These are phyloP conservation scores for Pseudoperonospora humuli DNA, from an alignment of 352 stramenopile genomes.

Conservation along the genomic window DNA sequence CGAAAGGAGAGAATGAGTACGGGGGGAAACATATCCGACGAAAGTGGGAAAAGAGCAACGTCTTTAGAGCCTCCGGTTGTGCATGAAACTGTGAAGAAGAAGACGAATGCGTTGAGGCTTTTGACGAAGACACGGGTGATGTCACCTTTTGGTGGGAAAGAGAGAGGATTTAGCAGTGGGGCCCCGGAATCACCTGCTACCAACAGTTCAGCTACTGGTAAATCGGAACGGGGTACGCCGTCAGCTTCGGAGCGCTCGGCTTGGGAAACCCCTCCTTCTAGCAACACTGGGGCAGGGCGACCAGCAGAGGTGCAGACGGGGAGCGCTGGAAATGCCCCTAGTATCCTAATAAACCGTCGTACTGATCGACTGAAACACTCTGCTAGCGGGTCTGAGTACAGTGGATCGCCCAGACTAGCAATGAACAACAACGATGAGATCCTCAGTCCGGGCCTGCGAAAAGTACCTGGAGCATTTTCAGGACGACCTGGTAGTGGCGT, in stretches of 20 bases:
- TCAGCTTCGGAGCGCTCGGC: constrained; percentile 14
- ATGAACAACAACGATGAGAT: constrained; percentile 21
- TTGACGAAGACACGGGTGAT: constrained; percentile 54
- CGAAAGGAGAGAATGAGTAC: not conserved
- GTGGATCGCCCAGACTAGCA: constrained; percentile 19
- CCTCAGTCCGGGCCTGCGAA: constrained; percentile 45
- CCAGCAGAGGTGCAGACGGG: constrained; percentile 17
- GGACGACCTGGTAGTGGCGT: constrained; percentile 55
- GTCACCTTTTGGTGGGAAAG: constrained; percentile 42
- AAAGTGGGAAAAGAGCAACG: constrained; percentile 2
- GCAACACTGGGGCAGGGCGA: not conserved
- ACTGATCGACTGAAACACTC: constrained; percentile 49
- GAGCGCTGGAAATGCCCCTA: constrained; percentile 8
- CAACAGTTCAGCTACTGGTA: constrained; percentile 2
- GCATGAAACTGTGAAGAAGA: constrained; percentile 21
- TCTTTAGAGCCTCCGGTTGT: constrained; percentile 14
- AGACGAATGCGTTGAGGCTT: constrained; percentile 56
- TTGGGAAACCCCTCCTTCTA: constrained; percentile 2
- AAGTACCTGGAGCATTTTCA: constrained; percentile 40
- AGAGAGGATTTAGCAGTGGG: constrained; percentile 20
- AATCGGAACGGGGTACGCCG: constrained; percentile 4
- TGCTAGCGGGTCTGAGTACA: constrained; percentile 30
- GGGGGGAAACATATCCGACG: constrained; percentile 1
- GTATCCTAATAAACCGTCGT: constrained; percentile 36
- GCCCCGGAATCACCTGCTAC: not conserved